These are phyloP conservation scores for Encephalitozoon intestinalis DNA, from an alignment of 371 early-diverging fungal genomes.

Conservation along the genomic window DNA sequence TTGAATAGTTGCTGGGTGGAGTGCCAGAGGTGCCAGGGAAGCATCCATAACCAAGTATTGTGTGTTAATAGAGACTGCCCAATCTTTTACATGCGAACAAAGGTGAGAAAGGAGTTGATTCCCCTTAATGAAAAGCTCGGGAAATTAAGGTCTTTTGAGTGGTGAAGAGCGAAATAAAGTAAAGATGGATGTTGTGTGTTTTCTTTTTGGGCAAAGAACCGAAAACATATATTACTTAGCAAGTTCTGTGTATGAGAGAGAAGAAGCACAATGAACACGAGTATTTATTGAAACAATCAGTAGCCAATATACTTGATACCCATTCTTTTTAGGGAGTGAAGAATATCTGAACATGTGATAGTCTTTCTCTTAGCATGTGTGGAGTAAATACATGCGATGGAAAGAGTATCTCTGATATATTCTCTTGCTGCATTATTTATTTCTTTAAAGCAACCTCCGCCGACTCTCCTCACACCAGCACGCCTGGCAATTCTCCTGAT, in stretches of 20 bases:
- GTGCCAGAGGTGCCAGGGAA: conserved; percentile 95
- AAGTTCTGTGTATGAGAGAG: too few species aligned
- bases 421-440: conserved; percentile 86
- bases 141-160: conserved; percentile 54
- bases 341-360: conserved; percentile 77
- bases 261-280: not conserved
- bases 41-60: conserved; percentile 84
- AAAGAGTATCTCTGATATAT: conserved; percentile 91
- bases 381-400: conserved; percentile 91
- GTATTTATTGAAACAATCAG: conserved; percentile 30
- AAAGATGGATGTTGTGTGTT: not conserved
- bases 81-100: conserved; percentile 96
- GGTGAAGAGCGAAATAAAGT: conserved; percentile 31
- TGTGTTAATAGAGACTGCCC: conserved; percentile 93
- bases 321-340: conserved; percentile 92
- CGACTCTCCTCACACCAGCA: conserved; percentile 99
- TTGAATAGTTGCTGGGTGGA: conserved; percentile 90
- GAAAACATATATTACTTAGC: not conserved
- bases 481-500: conserved; percentile 99
- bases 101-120: conserved; percentile 82
- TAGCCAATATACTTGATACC: conserved; percentile 69
- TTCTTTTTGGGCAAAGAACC: not conserved
- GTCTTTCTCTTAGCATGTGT: conserved; percentile 99
- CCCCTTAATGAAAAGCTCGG: conserved; percentile 64
- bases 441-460: conserved; percentile 94